Base-by-base conservation (phyloP, 371 early-diverging fungal species). In the Phascolomyces articulosus region DNA sequence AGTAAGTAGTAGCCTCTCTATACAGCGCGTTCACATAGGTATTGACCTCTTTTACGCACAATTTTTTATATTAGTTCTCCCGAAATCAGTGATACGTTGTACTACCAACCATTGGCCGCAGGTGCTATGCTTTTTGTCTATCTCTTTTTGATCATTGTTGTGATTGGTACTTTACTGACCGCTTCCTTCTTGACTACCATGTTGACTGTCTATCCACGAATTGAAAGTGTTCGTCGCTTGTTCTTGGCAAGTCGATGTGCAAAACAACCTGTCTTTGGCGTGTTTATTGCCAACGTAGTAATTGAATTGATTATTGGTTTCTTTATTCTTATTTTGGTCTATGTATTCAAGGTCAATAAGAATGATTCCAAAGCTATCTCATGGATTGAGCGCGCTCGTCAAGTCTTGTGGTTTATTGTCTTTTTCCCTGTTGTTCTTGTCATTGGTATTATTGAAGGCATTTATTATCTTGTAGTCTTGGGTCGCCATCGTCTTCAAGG, bases 181-280 rank as follows among this genome's bases (percentile, higher is more conserved):
- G 75, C 79, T 0, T 79, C 82, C 2, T 82, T 82, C 64, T 49
- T 82, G 53, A 47, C 68, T 13, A 77, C 78, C 3, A 38, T 79
- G n/a, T 27, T 79, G 24, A 69, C 68, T 11, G 40, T 73, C 6
- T 67, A 68, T 21, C 47, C 57, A 9, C 63, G 63, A 1, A 54
- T 72, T 24, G 70, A 73, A 10, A 58, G 26, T 1, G 40, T 75
- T 1, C 65, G 64, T 27, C 59, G 62, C n/a, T 47, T 69, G 29
- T 71, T 69, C 65, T 49, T 55, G 4, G 70, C 73, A 4, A 38
- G 58, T 3, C 67, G 71, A 23, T 55, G 54, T 34, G 41, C 64
- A 28, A 41, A 54, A 13, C 38, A 57, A 38, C 68, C 73, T 9
- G 55, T 38, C 2, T 62, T 73, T 27, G 68, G 68, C 31, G 55